Evolutionary conservation across 345 rosid genomes (phyloP), one percentile per base, ranked within the genome.

Genomic region (Fremontodendron californicum): DNA sequence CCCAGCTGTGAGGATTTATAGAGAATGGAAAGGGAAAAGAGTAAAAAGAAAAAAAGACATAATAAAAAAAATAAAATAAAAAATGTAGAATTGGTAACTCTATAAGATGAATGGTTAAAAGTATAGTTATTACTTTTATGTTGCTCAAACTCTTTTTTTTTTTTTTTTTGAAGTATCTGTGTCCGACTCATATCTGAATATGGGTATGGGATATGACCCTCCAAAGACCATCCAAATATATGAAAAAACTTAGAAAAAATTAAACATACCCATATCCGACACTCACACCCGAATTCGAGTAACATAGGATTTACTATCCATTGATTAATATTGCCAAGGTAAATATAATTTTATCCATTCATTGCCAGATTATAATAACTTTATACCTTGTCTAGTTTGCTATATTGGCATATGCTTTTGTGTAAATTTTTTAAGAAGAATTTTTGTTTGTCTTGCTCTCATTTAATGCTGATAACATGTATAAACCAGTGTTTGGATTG

Each of bases 401-500:
- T 71, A 9, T 31, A 19, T 71, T 71, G 39, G 60, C 43, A 49
- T 18, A 71, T 3, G 43, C 43, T 71, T n/a, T n/a, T 49, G 60
- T 49, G 39, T 19, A 49, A 31, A 9, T 9, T 31, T 71, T 69
- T 29, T 13, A 27, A n/a, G n/a, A 5, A 23, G 35, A 21, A 23
- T 12, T n/a, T 21, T 74, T 55, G 5, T 40, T 48, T 45, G 25
- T 29, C 23, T 60, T 54, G 21, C 12, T 27, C 5, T 45, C 0
- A 74, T n/a, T 25, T 5, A 58, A 12, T 74, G 27, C 39, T 58
- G 13, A n/a, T 74, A 58, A 29, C 45, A 27, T 75, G 71, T 19
- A 63, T 75, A 31, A 58, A 42, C 33, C 96, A 96, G 99, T 82
- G 99, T 94, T 31, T 93, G 98, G 98, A 93, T 92, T 45, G 96